Base-by-base conservation (phyloP, 129 eudicot genomes). In the Helianthus tuberosus region DNA sequence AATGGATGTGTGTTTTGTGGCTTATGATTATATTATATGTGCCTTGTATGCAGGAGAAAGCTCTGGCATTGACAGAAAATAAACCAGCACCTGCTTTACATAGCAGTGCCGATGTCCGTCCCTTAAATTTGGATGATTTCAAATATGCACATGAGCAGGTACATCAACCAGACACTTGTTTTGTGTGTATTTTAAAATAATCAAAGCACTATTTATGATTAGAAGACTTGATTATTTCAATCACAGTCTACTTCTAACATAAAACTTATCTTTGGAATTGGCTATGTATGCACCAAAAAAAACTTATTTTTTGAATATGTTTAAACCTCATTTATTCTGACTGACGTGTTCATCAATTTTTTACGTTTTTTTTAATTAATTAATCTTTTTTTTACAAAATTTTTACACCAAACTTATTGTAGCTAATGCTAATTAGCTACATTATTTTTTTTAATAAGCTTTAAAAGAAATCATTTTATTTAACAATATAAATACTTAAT, bases 131-230 rank as follows among this genome's bases (percentile, higher is more conserved):
- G 82, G 95, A 86, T 14, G 98, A 93, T 80, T 90, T 93, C 55
- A 90, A 83, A 69, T 86, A 74, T 76, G 98, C 98, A 11, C 98
- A 93, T 67, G 97, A 93, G 32, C 98, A 93, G 98, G 98, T 93
- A 87, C 16, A 29, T 12, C 8, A 60, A 29, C 65, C 6, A 12
- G 12, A 0, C 16, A 10, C 43, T 27, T 29, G 5, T 12, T 17
- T 60, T 29, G 44, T 59, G 8, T n/a, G 12, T 4, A 5, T 59
- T 25, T 58, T 27, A 23, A 27, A 59, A 5, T 27, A 27, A 12
- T 13, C 35, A 29, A 60, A 1, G 65, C 43, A 2, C 7, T 29
- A 29, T 5, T 60, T 60, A 60, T 60, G 41, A 60, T 20, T 23
- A 8, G 0, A 17, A 63, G 46, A 36, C 23, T 36, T 51, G 14